Base-by-base conservation (phyloP, 805 yeast genomes). In the Maudiozyma bulderi region DNA sequence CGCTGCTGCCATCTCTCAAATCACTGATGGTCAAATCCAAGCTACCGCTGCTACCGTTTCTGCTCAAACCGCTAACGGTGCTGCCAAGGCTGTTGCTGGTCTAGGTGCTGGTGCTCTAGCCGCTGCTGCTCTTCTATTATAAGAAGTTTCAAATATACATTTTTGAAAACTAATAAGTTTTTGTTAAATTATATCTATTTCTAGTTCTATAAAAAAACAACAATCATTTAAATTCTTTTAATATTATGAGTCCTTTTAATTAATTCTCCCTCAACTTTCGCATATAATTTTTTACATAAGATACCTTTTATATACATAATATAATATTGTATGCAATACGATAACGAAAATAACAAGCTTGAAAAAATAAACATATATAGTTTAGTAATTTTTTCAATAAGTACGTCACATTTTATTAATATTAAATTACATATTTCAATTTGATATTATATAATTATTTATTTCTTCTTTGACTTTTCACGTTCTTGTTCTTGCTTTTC, bases 401-500 rank as follows among this genome's bases (percentile, higher is more conserved):
- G 26, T 20, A 20, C 26, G 26, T 20, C 26, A 20, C 26, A 20
- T 20, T 34, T 35, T 35, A 35, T 35, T n/a, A 35, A 35, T 35
- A 35, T 15, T 15, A 35, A 35, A 13, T 35, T 35, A 9, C 13
- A 32, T 11, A 5, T 32, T 35, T 6, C 38, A 35, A n/a, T 35
- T 35, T 35, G n/a, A 33, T 33, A n/a, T 11, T 33, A 39, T 39
- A 20, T 37, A 37, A 3, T 2, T 13, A 37, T 37, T 6, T 37
- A 37, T 37, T 43, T 43, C 32, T 59, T 60, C 51, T 68, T 56
- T 70, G 66, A 68, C 75, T 82, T 75, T 78, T 84, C 77, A 80
- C 83, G 59, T 81, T 91, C 47, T 83, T 86, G 45, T 80, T 84
- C 55, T 76, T 57, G 89, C 72, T 89, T 89, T 67, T 89, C 97